These are phyloP conservation scores for Erysiphe pulchra DNA, from an alignment of 2,329 filamentous ascomycete genomes.

Conservation along the genomic window DNA sequence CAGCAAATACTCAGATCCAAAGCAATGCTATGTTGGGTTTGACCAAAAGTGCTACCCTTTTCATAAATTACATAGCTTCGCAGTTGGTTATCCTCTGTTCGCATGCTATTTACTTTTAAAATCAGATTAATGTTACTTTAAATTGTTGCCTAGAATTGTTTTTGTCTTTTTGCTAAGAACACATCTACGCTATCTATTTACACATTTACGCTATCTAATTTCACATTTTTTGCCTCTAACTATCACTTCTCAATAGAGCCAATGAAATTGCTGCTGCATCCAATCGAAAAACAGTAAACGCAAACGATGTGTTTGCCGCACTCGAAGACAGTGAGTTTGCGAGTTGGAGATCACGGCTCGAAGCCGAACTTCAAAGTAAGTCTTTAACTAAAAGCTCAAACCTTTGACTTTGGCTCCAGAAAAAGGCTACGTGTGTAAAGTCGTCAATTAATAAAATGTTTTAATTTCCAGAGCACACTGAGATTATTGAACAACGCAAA, in stretches of 20 bases:
- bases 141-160: too few relatives aligned
- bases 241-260: conserved; percentile 23
- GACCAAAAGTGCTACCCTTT: conserved; percentile 60
- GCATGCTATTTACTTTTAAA: too few relatives aligned
- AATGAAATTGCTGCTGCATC: conserved; percentile 41
- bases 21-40: conserved; percentile 58
- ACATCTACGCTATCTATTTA: too few relatives aligned
- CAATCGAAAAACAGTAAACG: conserved; percentile 57
- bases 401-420: too few relatives aligned
- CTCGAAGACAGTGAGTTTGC: conserved; percentile 50
- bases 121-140: too few relatives aligned
- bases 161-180: too few relatives aligned
- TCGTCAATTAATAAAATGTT: too few relatives aligned
- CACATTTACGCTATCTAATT: too few relatives aligned
- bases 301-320: conserved; percentile 50
- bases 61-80: conserved; percentile 54
- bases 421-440: too few relatives aligned
- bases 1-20: conserved; percentile 60
- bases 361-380: conserved; percentile 50
- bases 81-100: conserved; percentile 28
- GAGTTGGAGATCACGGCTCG: conserved; percentile 42
- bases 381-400: neutral
- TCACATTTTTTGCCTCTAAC: neutral
- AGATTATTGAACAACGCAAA: conserved; percentile 1
- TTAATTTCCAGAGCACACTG: conserved; percentile 3